Evolutionary conservation across 139 green algal species (phyloP), one percentile per base, ranked within the genome.

Genomic region (Micractinium sp.): DNA sequence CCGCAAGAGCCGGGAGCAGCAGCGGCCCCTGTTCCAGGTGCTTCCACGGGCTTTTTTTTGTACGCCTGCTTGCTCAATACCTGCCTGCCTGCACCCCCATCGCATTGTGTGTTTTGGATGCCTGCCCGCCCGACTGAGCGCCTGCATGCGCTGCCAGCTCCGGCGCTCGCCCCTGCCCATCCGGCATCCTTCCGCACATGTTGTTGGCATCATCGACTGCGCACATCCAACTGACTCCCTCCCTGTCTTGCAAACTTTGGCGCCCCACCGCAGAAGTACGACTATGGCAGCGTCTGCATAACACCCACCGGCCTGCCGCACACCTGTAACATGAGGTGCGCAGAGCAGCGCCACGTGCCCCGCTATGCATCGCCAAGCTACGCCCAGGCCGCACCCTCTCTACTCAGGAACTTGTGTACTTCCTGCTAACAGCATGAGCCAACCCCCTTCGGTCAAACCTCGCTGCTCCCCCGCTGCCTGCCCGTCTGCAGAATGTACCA

Each of bases 401-500:
- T n/a, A n/a, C n/a, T n/a, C n/a, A n/a, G n/a, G n/a, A n/a, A n/a
- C n/a, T n/a, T n/a, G n/a, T n/a, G n/a, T n/a, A n/a, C n/a, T n/a
- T n/a, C n/a, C n/a, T n/a, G n/a, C n/a, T n/a, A n/a, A n/a, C n/a
- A n/a, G n/a, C n/a, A n/a, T n/a, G 92, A 92, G 14, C 93, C 92
- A 92, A 94, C 2, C 7, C 63, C 63, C 63, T 85, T 91, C 91
- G 19, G 4, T 91, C 9, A 63, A 56, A 63, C 31, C 31, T 71
- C 63, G 63, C 63, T 81, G 77, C 74, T 80, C n/a, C 33, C 74
- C 74, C 53, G n/a, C 33, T 2, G 3, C 4, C 27, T 12, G 4
- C 60, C 20, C 38, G 20, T 41, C 27, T 53, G 73, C 88, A 83
- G 90, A 38, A 83, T 89, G 73, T 96, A 96, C 79, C 89, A 91